A percentile compares a stretch with the other conserved stretches of the same genome.
These are phyloP conservation scores for Brassica carinata DNA, from an alignment of 345 rosid species.

Conservation along the genomic window DNA sequence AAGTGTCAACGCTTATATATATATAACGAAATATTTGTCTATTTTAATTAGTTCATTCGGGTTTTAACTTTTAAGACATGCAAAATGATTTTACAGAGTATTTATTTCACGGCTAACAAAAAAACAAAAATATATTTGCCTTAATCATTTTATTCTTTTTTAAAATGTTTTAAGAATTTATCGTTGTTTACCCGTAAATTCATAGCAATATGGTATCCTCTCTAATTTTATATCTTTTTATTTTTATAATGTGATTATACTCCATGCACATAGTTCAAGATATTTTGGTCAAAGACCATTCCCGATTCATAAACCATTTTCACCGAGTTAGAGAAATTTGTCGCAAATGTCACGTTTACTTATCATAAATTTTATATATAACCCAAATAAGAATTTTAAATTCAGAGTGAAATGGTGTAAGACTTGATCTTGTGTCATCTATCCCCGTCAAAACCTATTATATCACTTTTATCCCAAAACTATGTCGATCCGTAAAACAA, in stretches of 20 bases:
- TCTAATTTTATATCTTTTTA: background rate
- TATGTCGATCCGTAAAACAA: background rate
- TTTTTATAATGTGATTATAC: background rate
- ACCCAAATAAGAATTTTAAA: background rate
- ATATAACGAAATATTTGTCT: background rate
- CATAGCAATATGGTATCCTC: background rate
- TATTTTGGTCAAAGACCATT: background rate
- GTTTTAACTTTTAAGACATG: no score
- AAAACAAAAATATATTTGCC: background rate
- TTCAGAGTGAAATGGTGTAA: background rate
- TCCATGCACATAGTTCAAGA: background rate
- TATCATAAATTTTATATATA: no score
- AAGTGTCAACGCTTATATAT: background rate
- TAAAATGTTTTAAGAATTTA: background rate
- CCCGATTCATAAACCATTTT: background rate
- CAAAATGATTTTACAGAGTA: no score
- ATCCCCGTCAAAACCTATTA: background rate
- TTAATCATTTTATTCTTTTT: background rate
- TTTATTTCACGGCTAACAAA: no score
- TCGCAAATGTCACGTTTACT: background rate
- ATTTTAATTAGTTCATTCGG: no score
- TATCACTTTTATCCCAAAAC: background rate
- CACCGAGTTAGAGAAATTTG: background rate
- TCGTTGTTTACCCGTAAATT: background rate
- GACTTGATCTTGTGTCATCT: background rate